Base-by-base conservation (phyloP, 2,329 filamentous ascomycete species). In the Drechslerella stenobrocha region DNA sequence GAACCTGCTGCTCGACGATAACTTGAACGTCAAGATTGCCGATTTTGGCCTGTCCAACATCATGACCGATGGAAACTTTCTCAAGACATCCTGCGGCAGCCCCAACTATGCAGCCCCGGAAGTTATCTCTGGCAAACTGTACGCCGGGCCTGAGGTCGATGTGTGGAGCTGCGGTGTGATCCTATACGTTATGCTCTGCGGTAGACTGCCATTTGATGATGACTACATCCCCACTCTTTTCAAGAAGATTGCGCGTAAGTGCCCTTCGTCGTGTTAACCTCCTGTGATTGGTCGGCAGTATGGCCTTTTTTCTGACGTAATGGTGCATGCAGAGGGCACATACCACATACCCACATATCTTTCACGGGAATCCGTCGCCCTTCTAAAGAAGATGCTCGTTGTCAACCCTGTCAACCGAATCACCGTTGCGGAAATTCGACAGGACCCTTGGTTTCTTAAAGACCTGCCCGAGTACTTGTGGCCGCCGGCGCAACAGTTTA, bases 11-110 rank as follows among this genome's bases (percentile, higher is more conserved):
- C 85, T 98, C 52, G 93, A 98, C 78, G 89, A 95, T 71, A 87
- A 95, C 65, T 87, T 96, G 75, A 96, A 98, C 74, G 92, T 98
- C 78, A 98, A 98, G 80, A 98, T 98, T 79, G 93, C 93, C 74
- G 93, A 98, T 78, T 98, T 98, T 73, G 93, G 93, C 61, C 81
- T 98, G 60, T 97, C 92, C 80, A 98, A 98, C 76, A 98, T 98
- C 78, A 98, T 98, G 93, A 97, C 93, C 0, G 93, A 98, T 76
- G 93, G 93, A 23, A 98, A 98, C 76, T 98, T 98, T 76, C 83
- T 98, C 74, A 97, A 96, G 79, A 98, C 93, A 0, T 97, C 91
- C 76, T 98, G 93, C 74, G 93, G 93, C 53, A 97, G 92, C 75
- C 93, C 93, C 40, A 98, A 98, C 77, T 98, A 98, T 77, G 93